Base-by-base conservation (phyloP, 1,284 basidiomycete genomes). In the Gymnopus androsaceus region DNA sequence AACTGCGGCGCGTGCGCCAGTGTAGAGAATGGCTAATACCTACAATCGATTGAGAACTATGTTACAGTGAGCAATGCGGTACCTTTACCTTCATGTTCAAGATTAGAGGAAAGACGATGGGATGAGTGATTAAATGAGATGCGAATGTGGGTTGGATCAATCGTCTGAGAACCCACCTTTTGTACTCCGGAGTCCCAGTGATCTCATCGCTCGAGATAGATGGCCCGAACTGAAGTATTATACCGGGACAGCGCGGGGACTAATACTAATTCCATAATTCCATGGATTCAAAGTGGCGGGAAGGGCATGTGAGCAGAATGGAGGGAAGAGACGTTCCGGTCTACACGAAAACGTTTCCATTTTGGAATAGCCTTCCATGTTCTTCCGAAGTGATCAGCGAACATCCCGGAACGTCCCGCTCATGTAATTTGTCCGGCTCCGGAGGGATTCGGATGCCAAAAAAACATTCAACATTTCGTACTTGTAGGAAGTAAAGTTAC, bases 11-110 rank as follows among this genome's bases (percentile, higher is more conserved):
- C 84, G 67, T 64, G 79, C 82, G 67, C 90, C 89, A 62, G 83
- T 79, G 77, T 92, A 91, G 54, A 95, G 83, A 64, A 95, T 84
- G 65, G 90, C 89, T 57, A 95, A 81, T 66, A 94, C 78, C 89
- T 93, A 25, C 23, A 12, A 36, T 21, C 33, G 17, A 48, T 48
- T 0, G 33, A 36, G 5, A 33, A 14, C 15, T 46, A 27, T 17
- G 17, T 28, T 9, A 5, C 27, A 46, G 4, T 4, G 4, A 19
- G 19, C n/a, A 27, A 9, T 9, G 3, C 3, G 6, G 8, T 31
- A 6, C 31, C 6, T 19, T 19, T 12, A 46, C 44, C 44, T 46
- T 46, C 44, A 46, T 46, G 17, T 33, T 46, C 27, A 17, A 19
- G 42, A 11, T 44, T 27, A n/a, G 7, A 14, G n/a, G n/a, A 25